Conservation (phyloP, 2,329 filamentous ascomycete species). For the Aotearoamyces nothofagi region DNA sequence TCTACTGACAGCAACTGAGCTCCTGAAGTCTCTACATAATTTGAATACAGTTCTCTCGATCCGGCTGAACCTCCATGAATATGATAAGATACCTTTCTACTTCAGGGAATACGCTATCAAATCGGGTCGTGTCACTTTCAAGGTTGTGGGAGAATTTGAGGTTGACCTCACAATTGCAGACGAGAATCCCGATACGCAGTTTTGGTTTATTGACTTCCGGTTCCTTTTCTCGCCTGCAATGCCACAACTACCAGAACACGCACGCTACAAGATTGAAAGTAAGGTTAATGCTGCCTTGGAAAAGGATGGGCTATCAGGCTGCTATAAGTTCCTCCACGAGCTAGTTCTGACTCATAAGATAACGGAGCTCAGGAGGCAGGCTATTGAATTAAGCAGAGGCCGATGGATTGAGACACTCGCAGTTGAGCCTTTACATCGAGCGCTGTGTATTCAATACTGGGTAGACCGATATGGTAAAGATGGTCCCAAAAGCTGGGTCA, state of each 20-base stretch:
- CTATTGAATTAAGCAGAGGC: conserved; percentile 47
- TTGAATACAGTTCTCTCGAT: conserved; percentile 74
- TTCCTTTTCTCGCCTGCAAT: conserved; percentile 65
- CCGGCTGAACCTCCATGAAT: conserved; percentile 72
- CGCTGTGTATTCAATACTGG: conserved; percentile 88
- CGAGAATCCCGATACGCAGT: conserved; percentile 69
- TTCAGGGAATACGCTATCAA: conserved; percentile 66
- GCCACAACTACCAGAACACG: conserved; percentile 38
- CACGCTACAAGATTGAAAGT: conserved; percentile 52
- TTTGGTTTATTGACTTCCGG: conserved; percentile 88
- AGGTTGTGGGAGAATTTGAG: conserved; percentile 72
- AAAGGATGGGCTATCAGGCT: conserved; percentile 58
- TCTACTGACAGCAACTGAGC: conserved; percentile 53
- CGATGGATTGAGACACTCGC: conserved; percentile 68
- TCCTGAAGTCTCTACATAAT: conserved; percentile 60
- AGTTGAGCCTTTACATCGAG: conserved; percentile 67
- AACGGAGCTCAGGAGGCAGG: conserved; percentile 65
- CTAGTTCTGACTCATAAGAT: conserved; percentile 85
- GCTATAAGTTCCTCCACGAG: conserved; percentile 78
- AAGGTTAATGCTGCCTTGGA: conserved; percentile 58
- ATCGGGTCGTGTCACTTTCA: conserved; percentile 83
- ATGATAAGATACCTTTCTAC: conserved; percentile 56
- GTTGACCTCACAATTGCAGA: conserved; percentile 83
- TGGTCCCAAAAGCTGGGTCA: conserved; percentile 75
- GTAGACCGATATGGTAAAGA: conserved; percentile 37